phyloP scores from a whole-genome alignment of 768 basidiomycete species.

The Mrakia frigida region DNA sequence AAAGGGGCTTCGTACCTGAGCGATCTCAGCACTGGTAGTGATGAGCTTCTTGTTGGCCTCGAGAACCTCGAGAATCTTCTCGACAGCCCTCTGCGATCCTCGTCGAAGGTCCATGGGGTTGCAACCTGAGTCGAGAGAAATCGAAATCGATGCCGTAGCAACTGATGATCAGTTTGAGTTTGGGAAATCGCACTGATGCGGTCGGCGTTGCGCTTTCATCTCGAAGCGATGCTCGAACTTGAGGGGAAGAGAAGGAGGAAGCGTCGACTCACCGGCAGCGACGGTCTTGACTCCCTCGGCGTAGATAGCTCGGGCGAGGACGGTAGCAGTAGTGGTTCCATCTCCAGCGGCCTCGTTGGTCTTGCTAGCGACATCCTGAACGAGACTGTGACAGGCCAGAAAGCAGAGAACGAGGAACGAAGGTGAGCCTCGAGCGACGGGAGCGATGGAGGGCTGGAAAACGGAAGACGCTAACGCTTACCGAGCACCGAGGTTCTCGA shows the following conservation, averaged over 20 bases:
- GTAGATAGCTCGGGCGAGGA: conserved; percentile 94
- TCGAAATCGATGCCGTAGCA: too few relatives aligned
- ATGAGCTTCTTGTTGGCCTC: conserved; percentile 83
- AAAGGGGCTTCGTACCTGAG: conserved; percentile 53
- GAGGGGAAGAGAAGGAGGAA: neutral
- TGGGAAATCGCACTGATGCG: neutral
- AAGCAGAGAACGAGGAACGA: neutral
- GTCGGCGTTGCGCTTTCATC: neutral
- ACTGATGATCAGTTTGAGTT: neutral
- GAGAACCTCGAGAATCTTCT: conserved; percentile 87
- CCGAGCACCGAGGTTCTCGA: conserved; percentile 98
- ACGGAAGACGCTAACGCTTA: conserved; percentile 56
- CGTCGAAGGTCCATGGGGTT: conserved; percentile 99
- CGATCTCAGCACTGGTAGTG: conserved; percentile 95
- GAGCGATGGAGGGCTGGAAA: neutral
- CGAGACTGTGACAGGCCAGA: conserved; percentile 54
- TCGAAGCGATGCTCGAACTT: too few relatives aligned
- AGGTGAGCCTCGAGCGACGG: neutral
- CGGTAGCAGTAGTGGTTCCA: conserved; percentile 96
- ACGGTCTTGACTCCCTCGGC: conserved; percentile 99
- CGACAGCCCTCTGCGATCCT: conserved; percentile 94
- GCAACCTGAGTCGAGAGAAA: conserved; percentile 56
- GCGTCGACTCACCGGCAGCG: conserved; percentile 58
- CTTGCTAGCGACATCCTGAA: conserved; percentile 93
- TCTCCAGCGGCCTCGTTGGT: conserved; percentile 97